Evolutionary conservation across 139 green algal species (phyloP).

Genomic region (Micractinium sp.): DNA sequence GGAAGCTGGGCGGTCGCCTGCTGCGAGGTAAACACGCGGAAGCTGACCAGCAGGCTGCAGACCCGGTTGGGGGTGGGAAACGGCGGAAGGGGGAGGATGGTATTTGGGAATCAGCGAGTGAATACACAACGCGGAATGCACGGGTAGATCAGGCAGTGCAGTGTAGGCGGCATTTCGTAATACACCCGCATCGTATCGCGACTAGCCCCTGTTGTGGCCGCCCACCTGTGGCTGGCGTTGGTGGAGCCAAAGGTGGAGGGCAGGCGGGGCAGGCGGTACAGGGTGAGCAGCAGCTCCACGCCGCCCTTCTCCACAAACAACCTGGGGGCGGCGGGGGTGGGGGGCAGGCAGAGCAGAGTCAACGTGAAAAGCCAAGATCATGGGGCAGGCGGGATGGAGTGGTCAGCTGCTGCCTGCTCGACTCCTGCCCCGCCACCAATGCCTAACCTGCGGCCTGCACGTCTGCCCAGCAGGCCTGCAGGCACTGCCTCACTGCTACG

Average conservation of each 20-base stretch:
- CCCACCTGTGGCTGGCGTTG: constrained; percentile 65
- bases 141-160: too few species aligned
- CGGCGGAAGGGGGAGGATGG: background rate
- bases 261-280: constrained; percentile 85
- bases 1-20: constrained; percentile 26
- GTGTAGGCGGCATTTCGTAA: too few species aligned
- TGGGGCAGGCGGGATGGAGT: too few species aligned
- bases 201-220: too few species aligned
- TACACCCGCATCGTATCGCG: background rate
- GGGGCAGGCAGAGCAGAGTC: background rate
- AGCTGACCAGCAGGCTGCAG: constrained; percentile 73
- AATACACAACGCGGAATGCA: too few species aligned
- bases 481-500: too few species aligned
- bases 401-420: too few species aligned
- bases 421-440: too few species aligned
- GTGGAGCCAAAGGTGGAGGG: constrained; percentile 80
- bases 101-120: background rate
- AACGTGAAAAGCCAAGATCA: too few species aligned
- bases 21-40: constrained; percentile 65
- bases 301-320: constrained; percentile 84
- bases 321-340: background rate
- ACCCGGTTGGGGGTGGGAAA: background rate
- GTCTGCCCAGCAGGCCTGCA: too few species aligned
- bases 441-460: too few species aligned
- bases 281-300: constrained; percentile 73